These are phyloP conservation scores for Durio zibethinus DNA, from an alignment of 345 rosid genomes.

Conservation along the genomic window DNA sequence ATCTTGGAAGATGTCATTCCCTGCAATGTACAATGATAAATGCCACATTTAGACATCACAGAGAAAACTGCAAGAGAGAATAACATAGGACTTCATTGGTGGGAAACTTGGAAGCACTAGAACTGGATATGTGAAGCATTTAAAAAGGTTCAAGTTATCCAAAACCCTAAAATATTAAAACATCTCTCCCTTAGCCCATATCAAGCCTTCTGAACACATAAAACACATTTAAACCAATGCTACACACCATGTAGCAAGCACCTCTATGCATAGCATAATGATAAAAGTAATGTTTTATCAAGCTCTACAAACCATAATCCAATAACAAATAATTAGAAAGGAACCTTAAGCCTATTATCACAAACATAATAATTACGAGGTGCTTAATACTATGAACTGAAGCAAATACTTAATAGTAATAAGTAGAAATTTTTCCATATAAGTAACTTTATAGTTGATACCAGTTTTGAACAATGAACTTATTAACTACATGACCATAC, in stretches of 20 bases:
- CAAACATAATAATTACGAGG: not conserved
- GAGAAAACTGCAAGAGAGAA: not conserved
- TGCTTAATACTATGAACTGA: not conserved
- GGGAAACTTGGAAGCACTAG: not conserved
- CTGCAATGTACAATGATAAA: conserved; percentile 43
- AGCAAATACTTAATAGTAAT: not conserved
- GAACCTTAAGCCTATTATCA: not conserved
- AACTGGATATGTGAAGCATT: not conserved
- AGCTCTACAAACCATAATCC: not conserved
- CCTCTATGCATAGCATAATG: not conserved
- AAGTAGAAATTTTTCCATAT: not conserved
- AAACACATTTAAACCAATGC: not conserved
- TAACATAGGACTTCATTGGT: not conserved
- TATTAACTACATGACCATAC: conserved; percentile 37
- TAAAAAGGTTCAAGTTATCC: not conserved
- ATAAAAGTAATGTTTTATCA: not conserved
- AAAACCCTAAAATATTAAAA: not conserved
- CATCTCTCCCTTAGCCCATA: not conserved
- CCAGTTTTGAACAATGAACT: not conserved
- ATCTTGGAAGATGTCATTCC: conserved; percentile 57
- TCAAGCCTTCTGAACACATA: not conserved
- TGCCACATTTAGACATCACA: conserved; percentile 4
- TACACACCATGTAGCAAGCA: not conserved
- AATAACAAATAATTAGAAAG: not conserved
- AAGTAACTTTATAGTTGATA: not conserved